Evolutionary conservation across 2,329 filamentous ascomycete genomes (phyloP), one percentile per base, ranked within the genome.

Genomic region (Septoria petroselini): DNA sequence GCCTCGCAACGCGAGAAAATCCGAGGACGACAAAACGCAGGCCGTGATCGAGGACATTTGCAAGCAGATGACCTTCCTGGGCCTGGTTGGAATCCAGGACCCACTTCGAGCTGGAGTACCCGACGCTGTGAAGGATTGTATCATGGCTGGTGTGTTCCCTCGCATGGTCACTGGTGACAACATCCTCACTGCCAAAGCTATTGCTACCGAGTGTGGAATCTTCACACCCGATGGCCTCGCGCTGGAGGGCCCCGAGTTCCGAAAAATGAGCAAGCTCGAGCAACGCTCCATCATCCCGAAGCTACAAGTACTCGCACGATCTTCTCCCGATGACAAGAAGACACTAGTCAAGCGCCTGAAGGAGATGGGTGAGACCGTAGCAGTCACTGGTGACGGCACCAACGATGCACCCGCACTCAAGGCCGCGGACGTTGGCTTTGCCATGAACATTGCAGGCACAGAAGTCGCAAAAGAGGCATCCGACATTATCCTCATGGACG

Each of bases 111-210:
- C 78, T 4, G 83, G 84, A 58, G 85, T 88, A 17, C 75, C 80
- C 11, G 77, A 81, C 40, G 85, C 85, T 37, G 85, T 89, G 47
- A 72, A 74, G 51, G 80, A 80, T 62, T 87, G 84, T 54, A 79
- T 83, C 58, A 75, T 75, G 19, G 85, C 85, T 14, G 85, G 85
- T 47, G 84, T 89, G 12, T 75, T 81, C 48, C 83, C 87, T 40
- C 83, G 84, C 59, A 86, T 87, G 83, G 84, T 87, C 41, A 87
- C 84, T 18, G 84, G 82, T 58, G 84, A 88, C 67, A 88, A 88
- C 61, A 72, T 87, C 54, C 74, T 82, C 15, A 90, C 86, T 17
- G 86, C 84, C 7, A 80, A 80, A 42, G 86, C 86, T 2, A 90
- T 90, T 58, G 85, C 86, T 1, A 76, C 73, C 7, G 83, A 89